Evolutionary conservation across 2,329 filamentous ascomycete genomes (phyloP).

Genomic region (Bipolaris gigantea): DNA sequence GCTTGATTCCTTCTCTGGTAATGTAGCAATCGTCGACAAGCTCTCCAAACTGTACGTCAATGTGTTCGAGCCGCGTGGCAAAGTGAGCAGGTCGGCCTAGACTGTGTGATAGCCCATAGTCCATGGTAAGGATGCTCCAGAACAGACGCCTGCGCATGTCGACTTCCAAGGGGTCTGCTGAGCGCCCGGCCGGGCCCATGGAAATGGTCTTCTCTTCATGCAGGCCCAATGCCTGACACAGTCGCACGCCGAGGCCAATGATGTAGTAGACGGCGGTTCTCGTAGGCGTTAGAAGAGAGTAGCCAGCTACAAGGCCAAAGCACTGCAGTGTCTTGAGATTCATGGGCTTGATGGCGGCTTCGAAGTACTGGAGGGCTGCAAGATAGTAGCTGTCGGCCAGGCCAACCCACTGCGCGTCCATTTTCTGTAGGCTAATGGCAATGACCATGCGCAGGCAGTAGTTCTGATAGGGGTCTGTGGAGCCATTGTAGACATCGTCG

Average conservation of each 20-base stretch:
- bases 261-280: constrained; percentile 92
- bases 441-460: constrained; percentile 90
- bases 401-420: constrained; percentile 87
- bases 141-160: constrained; percentile 88
- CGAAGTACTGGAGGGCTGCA: constrained; percentile 80
- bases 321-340: constrained; percentile 90
- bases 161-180: constrained; percentile 71
- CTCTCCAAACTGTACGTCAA: constrained; percentile 85
- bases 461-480: constrained; percentile 77
- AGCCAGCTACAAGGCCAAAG: constrained; percentile 82
- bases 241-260: constrained; percentile 80
- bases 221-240: constrained; percentile 86
- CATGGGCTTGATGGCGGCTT: constrained; percentile 82
- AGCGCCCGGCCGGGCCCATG: constrained; percentile 60
- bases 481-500: constrained; percentile 77
- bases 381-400: constrained; percentile 94
- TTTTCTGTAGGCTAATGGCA: constrained; percentile 90
- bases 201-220: constrained; percentile 87
- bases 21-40: constrained; percentile 82
- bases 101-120: constrained; percentile 82
- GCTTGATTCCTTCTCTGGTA: constrained; percentile 71
- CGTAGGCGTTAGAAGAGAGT: constrained; percentile 89
- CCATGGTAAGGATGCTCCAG: constrained; percentile 88
- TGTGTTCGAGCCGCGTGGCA: constrained; percentile 76
- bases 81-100: constrained; percentile 87